Evolutionary conservation across 2,329 filamentous ascomycete species (phyloP), one percentile per base, ranked within the genome.

Genomic region (Colletotrichum trifolii): DNA sequence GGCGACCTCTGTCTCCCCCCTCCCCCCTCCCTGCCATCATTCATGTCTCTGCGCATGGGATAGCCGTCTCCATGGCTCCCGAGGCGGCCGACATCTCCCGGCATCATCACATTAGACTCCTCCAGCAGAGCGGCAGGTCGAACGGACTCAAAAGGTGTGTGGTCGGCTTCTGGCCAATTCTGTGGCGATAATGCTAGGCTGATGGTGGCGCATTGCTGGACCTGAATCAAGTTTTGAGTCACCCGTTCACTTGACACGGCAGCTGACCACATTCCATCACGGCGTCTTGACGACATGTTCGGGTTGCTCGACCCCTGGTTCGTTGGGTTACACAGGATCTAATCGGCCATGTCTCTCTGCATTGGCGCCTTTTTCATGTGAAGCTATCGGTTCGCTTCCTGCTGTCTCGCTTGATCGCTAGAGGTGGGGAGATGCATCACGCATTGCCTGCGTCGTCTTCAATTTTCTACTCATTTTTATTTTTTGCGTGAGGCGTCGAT

Each of bases 291-390:
- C 45, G 59, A 35, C 59, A 52, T 25, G 25, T 25, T 25, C 25
- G 25, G 25, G 25, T n/a, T 35, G 15, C 45, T 42, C 45, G 25
- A 6, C 25, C 53, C 52, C 45, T 61, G 45, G 38, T 54, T 42
- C 47, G 46, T 58, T 38, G 55, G 46, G 43, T 50, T 25, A 25
- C 25, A 50, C 55, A 50, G 46, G 46, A 58, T 43, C 55, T 58
- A 35, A 43, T 50, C 38, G 55, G 38, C 38, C 42, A 43, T 42
- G 46, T 58, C 13, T 58, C 46, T 50, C 38, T 42, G 46, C 35
- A 50, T 42, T 58, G 47, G 47, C 33, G n/a, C 36, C 38, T 35
- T 25, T 25, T 25, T 50, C 55, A 50, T 58, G 55, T 58, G 55
- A 58, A 58, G 46, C 46, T 58, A 50, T 34, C 25, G 11, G 33